Evolutionary conservation across 73 alveolate genomes (phyloP).

Genomic region (Tetrahymena borealis): DNA sequence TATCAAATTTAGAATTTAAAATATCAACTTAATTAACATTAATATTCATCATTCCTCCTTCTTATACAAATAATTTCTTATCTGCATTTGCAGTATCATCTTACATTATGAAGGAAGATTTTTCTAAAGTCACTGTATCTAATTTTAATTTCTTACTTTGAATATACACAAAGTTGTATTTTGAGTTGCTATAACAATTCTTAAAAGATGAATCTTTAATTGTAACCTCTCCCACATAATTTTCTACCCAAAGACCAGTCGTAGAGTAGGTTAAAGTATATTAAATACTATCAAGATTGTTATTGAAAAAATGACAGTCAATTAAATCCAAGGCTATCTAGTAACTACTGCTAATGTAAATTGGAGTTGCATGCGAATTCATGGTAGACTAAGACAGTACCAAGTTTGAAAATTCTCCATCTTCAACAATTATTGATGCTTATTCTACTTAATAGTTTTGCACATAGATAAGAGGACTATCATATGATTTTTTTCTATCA

Average conservation of each 20-base stretch:
- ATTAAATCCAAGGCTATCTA: neutral
- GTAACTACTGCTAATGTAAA: neutral
- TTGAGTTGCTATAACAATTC: neutral
- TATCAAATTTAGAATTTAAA: neutral
- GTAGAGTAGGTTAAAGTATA: neutral
- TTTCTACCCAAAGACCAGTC: neutral
- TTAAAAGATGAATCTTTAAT: neutral
- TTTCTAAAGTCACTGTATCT: neutral
- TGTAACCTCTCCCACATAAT: neutral
- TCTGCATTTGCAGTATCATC: no score
- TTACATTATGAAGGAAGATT: neutral
- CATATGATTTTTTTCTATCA: neutral
- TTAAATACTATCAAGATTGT: neutral
- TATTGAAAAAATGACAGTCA: neutral
- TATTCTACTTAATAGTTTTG: neutral
- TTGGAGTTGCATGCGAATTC: neutral
- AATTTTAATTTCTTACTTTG: neutral
- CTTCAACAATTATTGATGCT: neutral
- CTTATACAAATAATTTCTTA: neutral
- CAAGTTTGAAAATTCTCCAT: neutral
- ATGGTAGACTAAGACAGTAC: neutral
- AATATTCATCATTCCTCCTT: neutral
- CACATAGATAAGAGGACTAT: neutral
- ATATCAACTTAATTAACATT: neutral
- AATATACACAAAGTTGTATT: neutral